These are phyloP conservation scores for Melaleuca quinquenervia DNA, from an alignment of 345 rosid genomes.

Conservation along the genomic window DNA sequence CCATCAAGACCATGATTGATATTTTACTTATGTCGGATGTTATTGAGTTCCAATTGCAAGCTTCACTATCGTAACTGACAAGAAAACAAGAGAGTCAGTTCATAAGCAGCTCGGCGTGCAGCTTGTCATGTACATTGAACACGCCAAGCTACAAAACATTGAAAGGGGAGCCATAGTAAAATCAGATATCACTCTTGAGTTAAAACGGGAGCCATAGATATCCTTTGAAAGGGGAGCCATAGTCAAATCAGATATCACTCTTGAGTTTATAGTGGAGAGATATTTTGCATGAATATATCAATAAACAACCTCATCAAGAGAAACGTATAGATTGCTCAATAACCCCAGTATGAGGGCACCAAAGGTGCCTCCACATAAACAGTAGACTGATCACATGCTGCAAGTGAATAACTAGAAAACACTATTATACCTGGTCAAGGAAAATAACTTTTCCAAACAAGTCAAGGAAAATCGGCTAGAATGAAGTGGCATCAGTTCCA, in stretches of 20 bases:
- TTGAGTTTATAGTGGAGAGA: not conserved
- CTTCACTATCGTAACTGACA: conserved; percentile 40
- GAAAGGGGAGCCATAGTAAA: not conserved
- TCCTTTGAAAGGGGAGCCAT: not conserved
- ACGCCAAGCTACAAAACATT: not conserved
- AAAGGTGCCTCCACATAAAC: not conserved
- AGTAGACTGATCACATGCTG: not conserved
- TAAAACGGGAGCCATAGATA: too few relatives aligned
- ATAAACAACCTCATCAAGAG: not conserved
- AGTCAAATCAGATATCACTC: not conserved
- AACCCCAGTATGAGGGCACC: not conserved
- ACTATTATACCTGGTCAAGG: conserved; percentile 60
- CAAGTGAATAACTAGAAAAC: not conserved
- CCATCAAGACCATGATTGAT: conserved; percentile 43
- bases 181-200: not conserved
- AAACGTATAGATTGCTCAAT: not conserved
- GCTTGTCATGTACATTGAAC: not conserved
- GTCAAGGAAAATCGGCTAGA: conserved; percentile 87
- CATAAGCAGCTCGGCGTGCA: not conserved
- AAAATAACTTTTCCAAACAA: conserved; percentile 75
- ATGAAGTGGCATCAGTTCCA: conserved; percentile 86
- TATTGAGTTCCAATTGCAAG: conserved; percentile 39
- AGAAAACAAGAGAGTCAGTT: not conserved
- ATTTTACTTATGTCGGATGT: conserved; percentile 74
- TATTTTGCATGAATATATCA: not conserved